Base-by-base conservation (phyloP, 257 asterid genomes). In the Ocimum tenuiflorum region DNA sequence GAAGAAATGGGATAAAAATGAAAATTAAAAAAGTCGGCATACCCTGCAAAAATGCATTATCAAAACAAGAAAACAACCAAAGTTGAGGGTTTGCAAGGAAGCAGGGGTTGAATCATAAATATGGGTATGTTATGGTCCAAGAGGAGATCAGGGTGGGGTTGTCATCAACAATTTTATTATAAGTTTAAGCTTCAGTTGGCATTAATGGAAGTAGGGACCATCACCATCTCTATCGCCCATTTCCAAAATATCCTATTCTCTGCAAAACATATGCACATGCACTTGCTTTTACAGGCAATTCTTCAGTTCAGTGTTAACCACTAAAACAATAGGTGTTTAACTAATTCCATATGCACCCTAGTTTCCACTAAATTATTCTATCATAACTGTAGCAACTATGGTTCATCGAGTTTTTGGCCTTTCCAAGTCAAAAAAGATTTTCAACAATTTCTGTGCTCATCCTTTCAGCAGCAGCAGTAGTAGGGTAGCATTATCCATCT, bases 181-280 rank as follows among this genome's bases (percentile, higher is more conserved):
- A 24, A 6, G 6, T 14, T 18, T 17, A 8, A 14, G 68, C 67
- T 73, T 58, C 63, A 64, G 3, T 31, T 59, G 54, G 45, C 74
- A 70, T 77, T 71, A 78, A 73, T 75, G 74, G 75, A 60, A 68
- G 77, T 77, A 74, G 81, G 81, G 87, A 77, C 79, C 78, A 70
- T 10, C 29, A 70, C 68, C 71, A 71, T 45, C 74, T 47, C 68
- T 50, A 35, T 42, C 41, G 74, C 71, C 78, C 75, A 79, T 53
- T 39, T 47, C 47, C 8, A n/a, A 75, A 50, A 57, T 78, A 66
- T 67, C 57, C 54, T 46, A 27, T 27, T n/a, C n/a, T n/a, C 48
- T 33, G 51, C 7, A 68, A 41, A 22, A 27, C 20, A 73, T 60
- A 60, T 50, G 74, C 82, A 76, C 81, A 81, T 80, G 85, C 71